Conservation (phyloP, 768 basidiomycete genomes). For the Suillus subluteus region DNA sequence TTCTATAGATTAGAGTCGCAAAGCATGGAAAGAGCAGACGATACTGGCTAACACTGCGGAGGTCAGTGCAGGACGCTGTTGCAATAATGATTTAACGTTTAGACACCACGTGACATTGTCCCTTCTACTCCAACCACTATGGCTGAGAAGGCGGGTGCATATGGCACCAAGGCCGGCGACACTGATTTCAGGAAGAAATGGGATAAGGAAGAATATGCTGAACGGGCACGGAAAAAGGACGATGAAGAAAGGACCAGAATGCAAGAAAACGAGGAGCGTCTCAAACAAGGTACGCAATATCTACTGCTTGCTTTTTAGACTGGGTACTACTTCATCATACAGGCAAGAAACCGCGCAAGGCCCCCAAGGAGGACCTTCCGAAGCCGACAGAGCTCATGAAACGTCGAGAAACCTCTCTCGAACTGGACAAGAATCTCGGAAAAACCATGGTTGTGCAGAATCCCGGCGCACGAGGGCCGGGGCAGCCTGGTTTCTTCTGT, state of each 20-base stretch:
- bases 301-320: not conserved
- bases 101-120: conserved; percentile 9
- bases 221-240: conserved; percentile 82
- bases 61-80: not conserved
- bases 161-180: conserved; percentile 48
- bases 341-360: conserved; percentile 85
- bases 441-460: conserved; percentile 96
- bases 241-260: conserved; percentile 79
- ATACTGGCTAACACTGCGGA: conserved; percentile 11
- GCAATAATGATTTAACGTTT: not conserved
- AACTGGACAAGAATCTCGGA: conserved; percentile 91
- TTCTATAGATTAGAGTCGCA: conserved; percentile 17
- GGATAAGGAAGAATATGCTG: conserved; percentile 92
- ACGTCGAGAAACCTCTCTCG: conserved; percentile 80
- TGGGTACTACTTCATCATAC: conserved; percentile 10
- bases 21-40: conserved; percentile 9
- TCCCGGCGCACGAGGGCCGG: conserved; percentile 79
- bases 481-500: conserved; percentile 93
- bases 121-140: conserved; percentile 18
- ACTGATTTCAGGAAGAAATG: conserved; percentile 89
- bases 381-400: conserved; percentile 95
- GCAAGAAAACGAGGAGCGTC: conserved; percentile 81
- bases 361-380: conserved; percentile 72
- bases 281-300: conserved; percentile 71
- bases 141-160: conserved; percentile 39